Conservation (phyloP, 208 protist genomes). For the Leishmania lainsoni region DNA sequence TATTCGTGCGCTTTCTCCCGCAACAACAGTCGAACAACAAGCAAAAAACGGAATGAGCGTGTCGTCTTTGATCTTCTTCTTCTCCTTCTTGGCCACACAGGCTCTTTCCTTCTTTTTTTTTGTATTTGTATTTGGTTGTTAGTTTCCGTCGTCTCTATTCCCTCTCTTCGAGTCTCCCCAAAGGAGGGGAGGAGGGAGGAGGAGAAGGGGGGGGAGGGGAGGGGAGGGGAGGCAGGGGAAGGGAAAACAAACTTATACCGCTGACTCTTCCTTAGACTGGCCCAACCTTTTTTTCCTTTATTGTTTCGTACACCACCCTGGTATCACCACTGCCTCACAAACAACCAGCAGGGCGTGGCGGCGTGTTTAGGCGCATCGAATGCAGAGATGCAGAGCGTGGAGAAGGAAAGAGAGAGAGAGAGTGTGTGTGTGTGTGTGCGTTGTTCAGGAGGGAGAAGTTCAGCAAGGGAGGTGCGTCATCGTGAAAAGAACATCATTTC, state of each 20-base stretch:
- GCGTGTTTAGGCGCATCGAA: background rate
- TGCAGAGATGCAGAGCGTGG: background rate
- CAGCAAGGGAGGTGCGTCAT: background rate
- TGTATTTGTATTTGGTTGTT: background rate
- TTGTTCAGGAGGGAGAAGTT: background rate
- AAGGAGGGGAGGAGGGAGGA: too few species aligned
- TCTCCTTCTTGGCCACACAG: background rate
- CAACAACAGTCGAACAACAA: background rate
- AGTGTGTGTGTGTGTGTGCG: too few species aligned
- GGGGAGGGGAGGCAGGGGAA: background rate
- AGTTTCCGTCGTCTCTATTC: too few species aligned
- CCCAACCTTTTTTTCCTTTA: background rate
- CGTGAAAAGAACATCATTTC: background rate
- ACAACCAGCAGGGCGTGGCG: background rate
- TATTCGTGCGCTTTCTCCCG: too few species aligned
- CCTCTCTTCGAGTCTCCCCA: too few species aligned
- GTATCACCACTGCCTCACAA: background rate
- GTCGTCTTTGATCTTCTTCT: background rate
- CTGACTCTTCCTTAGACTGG: background rate
- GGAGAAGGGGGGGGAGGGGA: background rate
- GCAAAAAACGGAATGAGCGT: background rate
- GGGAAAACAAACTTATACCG: too few species aligned
- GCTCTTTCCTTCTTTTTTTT: background rate
- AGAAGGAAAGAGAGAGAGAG: background rate
- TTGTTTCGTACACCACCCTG: background rate